Evolutionary conservation across 2,329 filamentous ascomycete species (phyloP), one percentile per base, ranked within the genome.

Genomic region (Talaromyces sp.): DNA sequence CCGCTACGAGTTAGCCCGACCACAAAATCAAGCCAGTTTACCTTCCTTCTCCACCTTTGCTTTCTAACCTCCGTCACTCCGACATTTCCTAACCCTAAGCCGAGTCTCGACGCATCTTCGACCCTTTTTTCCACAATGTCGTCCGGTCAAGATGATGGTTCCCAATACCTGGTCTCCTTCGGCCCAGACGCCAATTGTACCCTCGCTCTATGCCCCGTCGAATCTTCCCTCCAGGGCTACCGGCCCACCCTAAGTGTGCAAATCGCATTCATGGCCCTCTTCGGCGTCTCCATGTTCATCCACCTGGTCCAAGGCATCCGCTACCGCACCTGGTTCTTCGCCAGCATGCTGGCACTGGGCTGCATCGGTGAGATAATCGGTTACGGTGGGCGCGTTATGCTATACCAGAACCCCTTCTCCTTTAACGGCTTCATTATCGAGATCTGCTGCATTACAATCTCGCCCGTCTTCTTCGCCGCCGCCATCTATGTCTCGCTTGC

Each of bases 401-500:
- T 86, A 53, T 78, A 80, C 57, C 56, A 78, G 40, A 82, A 88
- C 61, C 83, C 84, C 0, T 88, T 85, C 64, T 75, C 66, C 43
- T 80, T 86, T 64, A 65, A 65, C 11, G 83, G 79, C 7, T 89
- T 89, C 65, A 78, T 88, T 66, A 78, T 87, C n/a, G 83, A 89
- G 65, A 86, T 82, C 67, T 37, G 45, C 45, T 47, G 45, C 45
- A 47, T 47, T 39, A 47, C 45, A 37, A 47, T 47, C 45, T 37
- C 45, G 29, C 45, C 45, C 17, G 45, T 47, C 45, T 47, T 47
- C 33, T 78, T 81, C 62, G 78, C 82, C 24, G 86, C 86, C 0
- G 84, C 83, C 53, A 84, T 89, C 64, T 89, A 89, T 67, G 80
- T 88, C 49, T 86, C 83, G 27, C 77, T 87, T 27, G 73, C 73